Evolutionary conservation across 768 basidiomycete species (phyloP).

Genomic region (Fistulinella prunicolor): DNA sequence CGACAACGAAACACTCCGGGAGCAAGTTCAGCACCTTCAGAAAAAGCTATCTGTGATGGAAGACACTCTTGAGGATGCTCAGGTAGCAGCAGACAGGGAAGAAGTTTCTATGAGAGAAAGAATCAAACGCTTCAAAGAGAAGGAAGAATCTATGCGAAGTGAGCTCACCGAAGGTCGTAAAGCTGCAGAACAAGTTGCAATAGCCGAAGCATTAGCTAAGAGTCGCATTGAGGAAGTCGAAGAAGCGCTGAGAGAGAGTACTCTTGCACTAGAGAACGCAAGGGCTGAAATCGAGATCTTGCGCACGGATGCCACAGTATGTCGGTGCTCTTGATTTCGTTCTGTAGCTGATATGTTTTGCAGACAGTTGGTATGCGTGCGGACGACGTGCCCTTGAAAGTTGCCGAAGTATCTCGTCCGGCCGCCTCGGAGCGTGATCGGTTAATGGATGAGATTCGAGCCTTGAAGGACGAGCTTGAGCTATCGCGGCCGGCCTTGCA

Average conservation of each 20-base stretch:
- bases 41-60: conserved; percentile 73
- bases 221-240: conserved; percentile 80
- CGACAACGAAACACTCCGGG: conserved; percentile 89
- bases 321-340: conserved; percentile 24
- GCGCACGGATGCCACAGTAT: conserved; percentile 71
- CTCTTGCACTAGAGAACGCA: conserved; percentile 83
- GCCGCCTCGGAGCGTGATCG: conserved; percentile 50
- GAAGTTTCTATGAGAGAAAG: conserved; percentile 60
- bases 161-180: conserved; percentile 67
- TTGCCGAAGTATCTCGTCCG: conserved; percentile 46
- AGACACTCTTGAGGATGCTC: conserved; percentile 80
- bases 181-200: conserved; percentile 59
- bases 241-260: conserved; percentile 85
- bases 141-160: conserved; percentile 64
- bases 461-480: conserved; percentile 49
- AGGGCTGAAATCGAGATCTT: conserved; percentile 84
- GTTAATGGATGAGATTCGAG: conserved; percentile 53
- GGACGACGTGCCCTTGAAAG: conserved; percentile 44
- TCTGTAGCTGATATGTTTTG: conserved; percentile 12
- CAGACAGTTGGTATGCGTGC: conserved; percentile 49
- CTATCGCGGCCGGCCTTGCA: conserved; percentile 33
- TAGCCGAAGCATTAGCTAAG: conserved; percentile 61
- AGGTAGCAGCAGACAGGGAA: conserved; percentile 68
- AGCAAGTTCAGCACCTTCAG: conserved; percentile 87
- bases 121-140: conserved; percentile 67